Evolutionary conservation across 345 rosid genomes (phyloP), one percentile per base, ranked within the genome.

Genomic region (Brassica rapa): DNA sequence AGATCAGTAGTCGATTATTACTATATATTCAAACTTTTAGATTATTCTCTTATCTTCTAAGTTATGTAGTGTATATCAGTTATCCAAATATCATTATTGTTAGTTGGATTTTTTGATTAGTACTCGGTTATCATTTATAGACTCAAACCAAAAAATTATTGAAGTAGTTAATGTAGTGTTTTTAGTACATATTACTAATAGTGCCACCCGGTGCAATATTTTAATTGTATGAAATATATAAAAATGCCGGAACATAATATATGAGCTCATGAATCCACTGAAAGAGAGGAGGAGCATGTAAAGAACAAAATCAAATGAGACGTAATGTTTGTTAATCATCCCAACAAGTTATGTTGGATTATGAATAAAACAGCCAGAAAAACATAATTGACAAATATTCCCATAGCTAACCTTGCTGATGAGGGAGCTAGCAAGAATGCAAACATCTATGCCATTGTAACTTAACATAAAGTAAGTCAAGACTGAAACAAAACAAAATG

Each of bases 261-360:
- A 86, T 90, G 86, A 90, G 77, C 82, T 92, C 97, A 8, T 93
- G 97, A 86, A 90, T 90, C 97, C 96, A 92, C 97, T 90, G 91
- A 76, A 79, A 46, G 25, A 37, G 67, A 79, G 51, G 30, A 35
- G 67, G 30, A 72, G 30, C 75, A 84, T 51, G 67, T n/a, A 55
- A 67, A 4, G 37, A 49, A 27, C 15, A 73, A 62, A 55, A 74
- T 15, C 4, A 33, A 6, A 73, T 67, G 11, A 43, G 63, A 2
- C n/a, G 0, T 39, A 37, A 57, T 3, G 23, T 12, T 19, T 60
- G 16, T 4, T 4, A 60, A 2, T 62, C 9, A 62, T 33, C 14
- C 41, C 41, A 37, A 74, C 65, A 73, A 68, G 4, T 14, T 39
- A 1, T 5, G 49, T 1, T 23, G 60, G 41, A 79, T 7, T 6